Percentiles rank a stretch among this genome's conserved stretches.
These are phyloP conservation scores for Pythium rhizo-oryzae DNA, from an alignment of 352 stramenopile species.

Conservation along the genomic window DNA sequence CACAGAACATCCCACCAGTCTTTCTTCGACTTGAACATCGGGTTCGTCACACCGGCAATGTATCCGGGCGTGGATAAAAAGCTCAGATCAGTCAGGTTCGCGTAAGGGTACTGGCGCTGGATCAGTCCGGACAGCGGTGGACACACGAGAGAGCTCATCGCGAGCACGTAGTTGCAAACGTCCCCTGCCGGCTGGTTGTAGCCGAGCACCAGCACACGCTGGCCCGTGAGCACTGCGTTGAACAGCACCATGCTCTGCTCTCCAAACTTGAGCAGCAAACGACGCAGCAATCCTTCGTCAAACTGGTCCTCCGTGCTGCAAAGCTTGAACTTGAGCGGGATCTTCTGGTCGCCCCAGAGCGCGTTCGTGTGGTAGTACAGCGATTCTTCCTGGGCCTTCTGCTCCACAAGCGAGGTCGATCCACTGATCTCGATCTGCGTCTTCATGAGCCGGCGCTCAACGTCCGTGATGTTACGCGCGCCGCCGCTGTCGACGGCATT, in stretches of 20 bases:
- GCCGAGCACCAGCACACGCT: constrained; percentile 77
- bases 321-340: constrained; percentile 78
- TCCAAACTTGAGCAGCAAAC: constrained; percentile 78
- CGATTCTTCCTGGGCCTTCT: constrained; percentile 43
- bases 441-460: constrained; percentile 79
- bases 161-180: constrained; percentile 88
- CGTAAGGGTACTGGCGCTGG: constrained; percentile 85
- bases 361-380: constrained; percentile 64
- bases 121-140: constrained; percentile 80
- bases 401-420: constrained; percentile 39
- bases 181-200: constrained; percentile 84
- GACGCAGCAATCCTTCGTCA: constrained; percentile 69
- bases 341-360: constrained; percentile 59
- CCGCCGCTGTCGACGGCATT: constrained; percentile 72
- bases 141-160: constrained; percentile 81
- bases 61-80: constrained; percentile 85
- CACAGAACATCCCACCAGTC: constrained; percentile 93
- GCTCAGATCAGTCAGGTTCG: constrained; percentile 87
- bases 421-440: constrained; percentile 56
- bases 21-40: constrained; percentile 91
- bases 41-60: constrained; percentile 91
- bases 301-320: constrained; percentile 87
- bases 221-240: constrained; percentile 83
- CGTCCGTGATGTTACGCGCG: constrained; percentile 64
- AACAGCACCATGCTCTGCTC: constrained; percentile 87